Evolutionary conservation across 176 grass and related monocot genomes (phyloP).

Genomic region (Coix lacrymajobi): DNA sequence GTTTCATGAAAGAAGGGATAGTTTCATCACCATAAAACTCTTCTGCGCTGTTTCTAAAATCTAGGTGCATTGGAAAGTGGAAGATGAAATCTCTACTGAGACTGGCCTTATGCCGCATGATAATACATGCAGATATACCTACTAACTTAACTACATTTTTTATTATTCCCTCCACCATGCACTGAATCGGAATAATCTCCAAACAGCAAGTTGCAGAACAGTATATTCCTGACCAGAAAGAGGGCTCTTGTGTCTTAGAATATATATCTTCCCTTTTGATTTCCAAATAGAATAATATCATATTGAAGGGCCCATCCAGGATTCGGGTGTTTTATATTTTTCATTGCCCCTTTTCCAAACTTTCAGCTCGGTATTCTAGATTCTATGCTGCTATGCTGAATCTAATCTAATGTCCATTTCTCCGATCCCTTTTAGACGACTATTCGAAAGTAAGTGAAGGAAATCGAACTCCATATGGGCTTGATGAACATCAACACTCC

Average conservation of each 20-base stretch:
- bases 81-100: too few relatives aligned
- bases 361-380: constrained; percentile 16
- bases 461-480: neutral
- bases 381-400: neutral
- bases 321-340: constrained; percentile 14
- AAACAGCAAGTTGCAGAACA: constrained; percentile 20
- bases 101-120: too few relatives aligned
- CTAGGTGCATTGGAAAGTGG: too few relatives aligned
- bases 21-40: too few relatives aligned
- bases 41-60: too few relatives aligned
- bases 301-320: neutral
- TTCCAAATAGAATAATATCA: constrained; percentile 31
- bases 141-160: too few relatives aligned
- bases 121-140: too few relatives aligned
- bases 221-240: constrained; percentile 24
- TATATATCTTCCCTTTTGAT: constrained; percentile 20
- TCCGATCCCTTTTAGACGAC: constrained; percentile 24
- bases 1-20: too few relatives aligned
- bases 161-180: neutral
- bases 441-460: neutral
- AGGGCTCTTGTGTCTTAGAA: neutral
- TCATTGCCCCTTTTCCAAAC: constrained; percentile 13
- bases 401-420: neutral
- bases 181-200: constrained; percentile 21
- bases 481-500: neutral